A percentile compares a stretch with the other conserved stretches of the same genome.
Evolutionary conservation across 345 rosid genomes (phyloP).

Genomic region (Dipteronia dyeriana): DNA sequence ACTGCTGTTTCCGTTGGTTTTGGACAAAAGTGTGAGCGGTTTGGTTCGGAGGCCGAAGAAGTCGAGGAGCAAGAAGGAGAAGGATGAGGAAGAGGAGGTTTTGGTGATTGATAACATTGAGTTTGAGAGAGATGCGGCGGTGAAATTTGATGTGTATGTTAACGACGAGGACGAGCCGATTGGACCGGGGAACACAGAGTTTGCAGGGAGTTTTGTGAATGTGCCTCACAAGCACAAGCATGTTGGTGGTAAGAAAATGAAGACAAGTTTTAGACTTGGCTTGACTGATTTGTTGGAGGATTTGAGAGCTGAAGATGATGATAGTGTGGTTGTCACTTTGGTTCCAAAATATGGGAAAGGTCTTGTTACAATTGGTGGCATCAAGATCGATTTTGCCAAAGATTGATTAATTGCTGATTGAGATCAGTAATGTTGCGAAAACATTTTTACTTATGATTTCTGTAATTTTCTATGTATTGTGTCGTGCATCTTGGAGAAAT

Average conservation of each 20-base stretch:
- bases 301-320: conserved; percentile 51
- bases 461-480: no score
- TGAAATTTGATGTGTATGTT: conserved; percentile 59
- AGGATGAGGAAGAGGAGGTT: conserved; percentile 60
- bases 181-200: conserved; percentile 46
- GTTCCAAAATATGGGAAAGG: conserved; percentile 41
- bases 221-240: conserved; percentile 52
- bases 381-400: conserved; percentile 39
- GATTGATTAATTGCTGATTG: conserved; percentile 25
- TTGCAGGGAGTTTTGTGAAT: conserved; percentile 60
- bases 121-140: conserved; percentile 32
- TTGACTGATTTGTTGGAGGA: conserved; percentile 56
- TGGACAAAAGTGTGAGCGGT: conserved; percentile 32
- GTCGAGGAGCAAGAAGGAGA: conserved; percentile 48
- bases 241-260: conserved; percentile 32
- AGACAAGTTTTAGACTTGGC: conserved; percentile 42
- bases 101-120: conserved; percentile 45
- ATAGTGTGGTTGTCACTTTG: conserved; percentile 47
- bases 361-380: conserved; percentile 34
- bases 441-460: no score
- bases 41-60: conserved; percentile 50
- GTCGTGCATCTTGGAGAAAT: no score
- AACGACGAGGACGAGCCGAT: conserved; percentile 45
- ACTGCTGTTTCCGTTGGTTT: conserved; percentile 35
- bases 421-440: background rate